phyloP scores from a whole-genome alignment of 805 yeast genomes.

The Vanderwaltozyma tropicalis region DNA sequence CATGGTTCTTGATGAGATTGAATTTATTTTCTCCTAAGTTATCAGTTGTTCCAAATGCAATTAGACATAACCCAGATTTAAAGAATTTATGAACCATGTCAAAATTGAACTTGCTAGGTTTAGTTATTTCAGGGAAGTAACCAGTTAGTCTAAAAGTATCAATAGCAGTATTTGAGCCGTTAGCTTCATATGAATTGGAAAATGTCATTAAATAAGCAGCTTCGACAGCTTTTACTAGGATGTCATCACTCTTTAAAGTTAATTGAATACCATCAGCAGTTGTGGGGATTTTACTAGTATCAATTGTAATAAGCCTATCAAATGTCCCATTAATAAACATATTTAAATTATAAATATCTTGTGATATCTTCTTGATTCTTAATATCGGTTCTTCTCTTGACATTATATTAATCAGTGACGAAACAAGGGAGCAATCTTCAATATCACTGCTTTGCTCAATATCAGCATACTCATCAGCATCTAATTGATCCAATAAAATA shows the following conservation, averaged over 20 bases:
- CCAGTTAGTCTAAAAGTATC: slow-evolving; percentile 60
- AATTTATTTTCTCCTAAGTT: slow-evolving; percentile 19
- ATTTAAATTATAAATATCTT: slow-evolving; percentile 11
- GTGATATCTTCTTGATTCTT: slow-evolving; percentile 6
- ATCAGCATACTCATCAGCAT: slow-evolving; percentile 4
- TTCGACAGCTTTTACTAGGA: slow-evolving; percentile 40
- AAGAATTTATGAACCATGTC: slow-evolving; percentile 15
- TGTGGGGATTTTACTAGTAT: slow-evolving; percentile 15
- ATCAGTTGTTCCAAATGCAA: slow-evolving; percentile 63
- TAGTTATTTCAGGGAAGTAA: slow-evolving; percentile 57
- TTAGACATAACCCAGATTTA: slow-evolving; percentile 26
- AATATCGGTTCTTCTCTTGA: slow-evolving; percentile 18
- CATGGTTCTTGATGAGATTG: slow-evolving; percentile 51
- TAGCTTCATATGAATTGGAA: slow-evolving; percentile 48
- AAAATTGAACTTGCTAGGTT: slow-evolving; percentile 27
- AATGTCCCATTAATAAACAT: slow-evolving; percentile 23
- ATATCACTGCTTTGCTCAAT: slow-evolving; percentile 19
- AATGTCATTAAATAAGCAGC: slow-evolving; percentile 57
- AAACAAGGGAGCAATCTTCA: slow-evolving; percentile 69
- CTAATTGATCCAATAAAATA: slow-evolving; percentile 2
- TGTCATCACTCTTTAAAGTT: slow-evolving; percentile 8
- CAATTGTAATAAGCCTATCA: slow-evolving; percentile 17
- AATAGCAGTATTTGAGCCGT: slow-evolving; percentile 67
- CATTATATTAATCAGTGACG: slow-evolving; percentile 51
- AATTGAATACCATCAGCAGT: slow-evolving; percentile 10